These are phyloP conservation scores for Carex littledalei DNA, from an alignment of 176 grass and related monocot species.

Conservation along the genomic window DNA sequence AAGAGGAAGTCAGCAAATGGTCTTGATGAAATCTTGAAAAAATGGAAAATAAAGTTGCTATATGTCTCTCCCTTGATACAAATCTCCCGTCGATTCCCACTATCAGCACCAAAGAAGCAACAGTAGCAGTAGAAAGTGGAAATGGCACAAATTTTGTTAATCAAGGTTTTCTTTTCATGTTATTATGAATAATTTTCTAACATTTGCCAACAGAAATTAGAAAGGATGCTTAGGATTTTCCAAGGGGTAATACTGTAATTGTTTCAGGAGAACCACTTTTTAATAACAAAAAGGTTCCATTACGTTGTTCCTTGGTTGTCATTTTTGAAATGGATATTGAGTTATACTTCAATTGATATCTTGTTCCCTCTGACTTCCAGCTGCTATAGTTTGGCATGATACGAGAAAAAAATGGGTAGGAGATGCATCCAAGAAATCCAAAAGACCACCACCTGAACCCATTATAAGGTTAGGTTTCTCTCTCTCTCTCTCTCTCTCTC, in stretches of 20 bases:
- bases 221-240: neutral
- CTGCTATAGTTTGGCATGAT: slow-evolving; percentile 79
- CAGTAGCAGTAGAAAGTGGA: slow-evolving; percentile 24
- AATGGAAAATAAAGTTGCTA: slow-evolving; percentile 60
- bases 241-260: neutral
- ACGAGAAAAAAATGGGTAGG: slow-evolving; percentile 75
- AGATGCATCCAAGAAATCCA: slow-evolving; percentile 38
- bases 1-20: slow-evolving; percentile 38
- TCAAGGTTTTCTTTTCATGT: slow-evolving; percentile 40
- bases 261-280: neutral
- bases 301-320: neutral
- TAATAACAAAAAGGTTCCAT: neutral
- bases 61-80: slow-evolving; percentile 52
- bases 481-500: neutral
- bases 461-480: slow-evolving; percentile 56
- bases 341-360: neutral
- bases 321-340: neutral
- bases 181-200: neutral
- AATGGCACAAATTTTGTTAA: slow-evolving; percentile 55
- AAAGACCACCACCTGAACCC: slow-evolving; percentile 49
- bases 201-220: neutral
- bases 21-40: slow-evolving; percentile 25
- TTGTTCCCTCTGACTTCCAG: slow-evolving; percentile 28
- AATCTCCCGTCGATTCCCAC: slow-evolving; percentile 43
- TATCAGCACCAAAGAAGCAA: slow-evolving; percentile 36